These are phyloP conservation scores for Aphelidium insulamus DNA, from an alignment of 371 early-diverging fungal species.

Conservation along the genomic window DNA sequence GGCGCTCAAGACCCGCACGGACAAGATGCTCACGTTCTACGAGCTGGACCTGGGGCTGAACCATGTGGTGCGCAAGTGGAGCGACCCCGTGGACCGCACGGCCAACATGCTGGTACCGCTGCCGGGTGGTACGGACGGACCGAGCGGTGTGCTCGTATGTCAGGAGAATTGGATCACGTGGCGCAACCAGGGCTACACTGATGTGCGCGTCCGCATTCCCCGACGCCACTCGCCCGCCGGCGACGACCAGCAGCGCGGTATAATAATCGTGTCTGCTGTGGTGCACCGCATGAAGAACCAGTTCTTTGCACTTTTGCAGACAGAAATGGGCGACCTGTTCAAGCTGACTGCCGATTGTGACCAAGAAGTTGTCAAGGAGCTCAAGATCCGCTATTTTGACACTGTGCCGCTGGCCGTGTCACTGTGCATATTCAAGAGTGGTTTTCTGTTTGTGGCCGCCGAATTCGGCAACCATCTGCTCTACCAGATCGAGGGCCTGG, in stretches of 20 bases:
- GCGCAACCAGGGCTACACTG: conserved; percentile 43
- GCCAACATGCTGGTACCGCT: conserved; percentile 63
- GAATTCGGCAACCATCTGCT: conserved; percentile 79
- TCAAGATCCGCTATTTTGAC: conserved; percentile 82
- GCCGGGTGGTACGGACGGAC: conserved; percentile 60
- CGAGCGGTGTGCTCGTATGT: conserved; percentile 89
- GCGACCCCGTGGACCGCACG: conserved; percentile 44
- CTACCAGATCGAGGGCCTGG: conserved; percentile 78
- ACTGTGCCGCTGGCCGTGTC: conserved; percentile 59
- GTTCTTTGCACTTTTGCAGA: conserved; percentile 78
- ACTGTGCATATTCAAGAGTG: conserved; percentile 71
- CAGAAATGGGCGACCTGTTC: conserved; percentile 84
- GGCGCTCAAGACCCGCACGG: conserved; percentile 23
- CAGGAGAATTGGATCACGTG: conserved; percentile 71
- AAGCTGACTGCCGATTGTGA: conserved; percentile 71
- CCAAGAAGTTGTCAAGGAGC: conserved; percentile 30
- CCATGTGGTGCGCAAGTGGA: conserved; percentile 89
- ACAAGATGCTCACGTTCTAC: conserved; percentile 58
- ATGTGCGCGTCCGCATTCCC: conserved; percentile 60
- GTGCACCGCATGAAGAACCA: conserved; percentile 73
- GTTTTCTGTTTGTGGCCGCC: conserved; percentile 73
- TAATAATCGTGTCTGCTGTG: conserved; percentile 55
- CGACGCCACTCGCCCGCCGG: conserved; percentile 33
- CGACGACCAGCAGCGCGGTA: conserved; percentile 32
- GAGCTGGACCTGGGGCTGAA: conserved; percentile 95